Conservation (phyloP, 352 stramenopile species). For the Phytophthora agathidicida region DNA sequence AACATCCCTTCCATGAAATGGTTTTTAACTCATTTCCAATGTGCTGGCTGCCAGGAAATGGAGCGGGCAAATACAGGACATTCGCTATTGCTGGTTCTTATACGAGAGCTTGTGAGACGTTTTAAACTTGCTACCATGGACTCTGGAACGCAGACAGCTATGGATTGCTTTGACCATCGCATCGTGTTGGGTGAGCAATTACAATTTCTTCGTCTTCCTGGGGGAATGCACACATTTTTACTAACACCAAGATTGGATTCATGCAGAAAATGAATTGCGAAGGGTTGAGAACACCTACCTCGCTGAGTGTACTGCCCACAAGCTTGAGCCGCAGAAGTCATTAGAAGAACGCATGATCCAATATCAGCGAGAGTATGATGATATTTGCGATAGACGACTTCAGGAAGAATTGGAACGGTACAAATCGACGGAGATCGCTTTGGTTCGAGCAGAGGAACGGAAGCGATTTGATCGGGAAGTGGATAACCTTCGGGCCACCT, state of each 20-base stretch:
- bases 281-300: constrained; percentile 70
- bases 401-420: constrained; percentile 65
- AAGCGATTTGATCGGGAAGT: constrained; percentile 59
- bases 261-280: constrained; percentile 67
- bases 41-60: constrained; percentile 17
- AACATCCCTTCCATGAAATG: too few species aligned
- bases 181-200: constrained; percentile 45
- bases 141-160: constrained; percentile 57
- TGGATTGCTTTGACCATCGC: constrained; percentile 74
- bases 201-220: too few species aligned
- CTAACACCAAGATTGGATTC: background rate
- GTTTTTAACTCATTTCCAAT: background rate
- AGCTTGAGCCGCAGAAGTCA: constrained; percentile 39
- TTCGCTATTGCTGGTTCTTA: constrained; percentile 34
- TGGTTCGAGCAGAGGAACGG: constrained; percentile 66
- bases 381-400: constrained; percentile 54
- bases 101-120: constrained; percentile 47
- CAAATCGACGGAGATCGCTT: constrained; percentile 52
- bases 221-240: too few species aligned
- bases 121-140: constrained; percentile 47
- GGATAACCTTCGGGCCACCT: constrained; percentile 42
- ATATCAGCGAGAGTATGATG: constrained; percentile 76
- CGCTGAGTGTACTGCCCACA: constrained; percentile 43
- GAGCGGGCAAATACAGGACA: constrained; percentile 19
- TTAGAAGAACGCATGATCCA: constrained; percentile 69